phyloP scores from a whole-genome alignment of 2,329 filamentous ascomycete genomes.

The Eutypa lata region DNA sequence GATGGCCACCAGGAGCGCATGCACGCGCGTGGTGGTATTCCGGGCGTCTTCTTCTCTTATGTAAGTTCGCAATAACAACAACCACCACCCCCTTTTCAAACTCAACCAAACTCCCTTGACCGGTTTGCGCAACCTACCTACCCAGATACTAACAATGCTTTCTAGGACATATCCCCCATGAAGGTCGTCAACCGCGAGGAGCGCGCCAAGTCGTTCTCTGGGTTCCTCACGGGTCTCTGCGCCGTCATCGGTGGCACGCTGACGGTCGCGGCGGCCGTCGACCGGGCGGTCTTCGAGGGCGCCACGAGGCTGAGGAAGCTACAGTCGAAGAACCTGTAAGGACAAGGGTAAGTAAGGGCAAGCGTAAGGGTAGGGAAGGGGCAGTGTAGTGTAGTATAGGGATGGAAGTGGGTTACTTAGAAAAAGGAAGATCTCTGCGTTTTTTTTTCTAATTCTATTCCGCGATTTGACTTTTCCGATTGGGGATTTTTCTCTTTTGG shows the following conservation, averaged over 20 bases:
- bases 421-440: too few relatives aligned
- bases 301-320: constrained; percentile 82
- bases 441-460: too few relatives aligned
- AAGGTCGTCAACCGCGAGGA: constrained; percentile 98
- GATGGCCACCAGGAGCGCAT: constrained; percentile 91
- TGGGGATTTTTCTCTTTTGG: background rate
- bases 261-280: constrained; percentile 90
- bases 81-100: background rate
- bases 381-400: too few relatives aligned
- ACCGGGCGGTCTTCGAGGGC: constrained; percentile 89
- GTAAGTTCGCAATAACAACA: constrained; percentile 49
- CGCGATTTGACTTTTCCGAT: too few relatives aligned
- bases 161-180: constrained; percentile 95
- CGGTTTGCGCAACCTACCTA: too few relatives aligned
- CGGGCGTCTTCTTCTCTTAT: constrained; percentile 97
- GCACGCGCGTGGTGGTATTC: constrained; percentile 88
- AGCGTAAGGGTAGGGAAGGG: too few relatives aligned
- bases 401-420: background rate
- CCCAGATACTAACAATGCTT: constrained; percentile 19
- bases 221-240: constrained; percentile 91
- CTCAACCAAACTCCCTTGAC: background rate
- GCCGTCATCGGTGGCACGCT: constrained; percentile 92
- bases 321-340: constrained; percentile 60
- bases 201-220: constrained; percentile 81
- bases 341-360: background rate